Percentiles rank a stretch among this genome's conserved stretches.
Evolutionary conservation across 257 asterid species (phyloP).

Genomic region (Solanum boliviense): DNA sequence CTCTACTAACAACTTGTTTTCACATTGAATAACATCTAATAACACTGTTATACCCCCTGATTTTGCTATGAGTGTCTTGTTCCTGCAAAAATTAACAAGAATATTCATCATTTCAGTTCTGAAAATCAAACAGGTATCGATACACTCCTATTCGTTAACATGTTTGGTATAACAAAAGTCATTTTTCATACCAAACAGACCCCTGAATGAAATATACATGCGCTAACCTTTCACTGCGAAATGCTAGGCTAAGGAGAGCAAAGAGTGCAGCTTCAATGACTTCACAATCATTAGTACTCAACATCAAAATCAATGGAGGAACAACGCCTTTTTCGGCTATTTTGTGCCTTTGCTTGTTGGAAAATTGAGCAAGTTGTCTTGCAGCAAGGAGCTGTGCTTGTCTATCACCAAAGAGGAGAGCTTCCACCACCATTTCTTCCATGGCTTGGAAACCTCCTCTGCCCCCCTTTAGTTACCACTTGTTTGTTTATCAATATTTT

Average conservation of each 20-base stretch:
- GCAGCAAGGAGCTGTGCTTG: constrained; percentile 49
- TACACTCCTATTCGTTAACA: not conserved
- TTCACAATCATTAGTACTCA: constrained; percentile 40
- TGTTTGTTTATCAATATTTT: not conserved
- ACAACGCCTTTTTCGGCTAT: constrained; percentile 42
- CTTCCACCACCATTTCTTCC: constrained; percentile 47
- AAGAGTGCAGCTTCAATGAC: constrained; percentile 56
- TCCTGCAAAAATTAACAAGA: constrained; percentile 33
- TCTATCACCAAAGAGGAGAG: constrained; percentile 49
- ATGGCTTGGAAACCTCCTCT: constrained; percentile 25
- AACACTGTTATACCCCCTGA: constrained; percentile 51
- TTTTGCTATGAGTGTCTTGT: constrained; percentile 40
- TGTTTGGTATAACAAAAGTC: not conserved
- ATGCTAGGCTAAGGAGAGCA: constrained; percentile 66
- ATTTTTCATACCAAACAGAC: not conserved
- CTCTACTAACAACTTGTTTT: constrained; percentile 29
- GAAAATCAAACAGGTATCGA: not conserved
- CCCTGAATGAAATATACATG: not conserved
- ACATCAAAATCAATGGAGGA: constrained; percentile 48
- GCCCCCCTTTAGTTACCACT: not conserved
- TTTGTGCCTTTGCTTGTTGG: constrained; percentile 39
- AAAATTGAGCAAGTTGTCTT: constrained; percentile 33
- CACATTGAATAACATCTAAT: constrained; percentile 38
- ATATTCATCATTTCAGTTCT: not conserved
- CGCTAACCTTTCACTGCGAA: constrained; percentile 62